A percentile compares a stretch with the other conserved stretches of the same genome.
Conservation (phyloP, 2,329 filamentous ascomycete species). For the Furcasterigmium furcatum region DNA sequence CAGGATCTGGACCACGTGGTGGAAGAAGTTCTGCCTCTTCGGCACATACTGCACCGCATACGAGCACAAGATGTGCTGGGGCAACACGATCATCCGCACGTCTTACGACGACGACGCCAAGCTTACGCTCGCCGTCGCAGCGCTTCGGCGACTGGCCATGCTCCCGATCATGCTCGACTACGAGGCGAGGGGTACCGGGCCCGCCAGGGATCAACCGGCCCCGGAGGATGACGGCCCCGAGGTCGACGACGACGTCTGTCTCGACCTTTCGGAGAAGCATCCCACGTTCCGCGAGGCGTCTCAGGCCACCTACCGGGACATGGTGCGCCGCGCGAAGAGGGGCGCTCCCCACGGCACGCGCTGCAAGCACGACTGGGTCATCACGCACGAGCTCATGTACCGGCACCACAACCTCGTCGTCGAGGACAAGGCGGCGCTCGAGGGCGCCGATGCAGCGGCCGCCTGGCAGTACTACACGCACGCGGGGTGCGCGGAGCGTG, state of each 20-base stretch:
- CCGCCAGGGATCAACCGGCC: neutral
- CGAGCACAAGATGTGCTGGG: conserved; percentile 6
- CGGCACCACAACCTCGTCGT: conserved; percentile 6
- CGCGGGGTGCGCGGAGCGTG: neutral
- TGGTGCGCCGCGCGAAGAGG: neutral
- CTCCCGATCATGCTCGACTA: conserved; percentile 3
- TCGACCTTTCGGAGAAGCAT: neutral
- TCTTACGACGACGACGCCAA: conserved; percentile 6
- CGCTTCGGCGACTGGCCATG: conserved; percentile 5
- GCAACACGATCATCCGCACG: conserved; percentile 6
- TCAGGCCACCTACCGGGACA: neutral
- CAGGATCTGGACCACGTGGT: conserved; percentile 1
- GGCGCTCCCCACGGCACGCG: neutral
- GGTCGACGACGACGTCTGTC: neutral
- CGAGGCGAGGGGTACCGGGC: neutral
- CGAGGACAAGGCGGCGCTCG: conserved; percentile 3
- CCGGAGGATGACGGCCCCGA: neutral
- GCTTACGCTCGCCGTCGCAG: conserved; percentile 3
- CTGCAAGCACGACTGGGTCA: conserved; percentile 4
- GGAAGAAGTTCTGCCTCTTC: neutral
- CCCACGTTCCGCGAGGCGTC: neutral
- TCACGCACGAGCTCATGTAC: conserved; percentile 2
- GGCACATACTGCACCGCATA: neutral
- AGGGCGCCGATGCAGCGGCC: neutral
- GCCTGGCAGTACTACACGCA: conserved; percentile 4